Evolutionary conservation across 768 basidiomycete species (phyloP).

Genomic region (Pleurotus sapidus): DNA sequence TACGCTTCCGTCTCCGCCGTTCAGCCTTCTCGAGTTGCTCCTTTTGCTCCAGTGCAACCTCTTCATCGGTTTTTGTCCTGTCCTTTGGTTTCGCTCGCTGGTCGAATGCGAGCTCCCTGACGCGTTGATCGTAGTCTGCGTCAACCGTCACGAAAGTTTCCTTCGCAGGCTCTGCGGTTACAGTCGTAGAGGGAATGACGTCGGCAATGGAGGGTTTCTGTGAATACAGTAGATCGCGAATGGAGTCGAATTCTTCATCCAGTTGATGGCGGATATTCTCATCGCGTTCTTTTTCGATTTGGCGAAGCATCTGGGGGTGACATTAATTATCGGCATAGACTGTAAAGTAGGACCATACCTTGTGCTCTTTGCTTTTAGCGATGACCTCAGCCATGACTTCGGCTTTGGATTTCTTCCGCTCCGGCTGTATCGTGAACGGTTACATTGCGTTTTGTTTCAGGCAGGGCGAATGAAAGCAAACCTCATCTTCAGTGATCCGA

Average conservation of each 20-base stretch:
- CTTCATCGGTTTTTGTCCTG: constrained; percentile 95
- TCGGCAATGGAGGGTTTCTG: constrained; percentile 45
- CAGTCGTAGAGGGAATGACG: constrained; percentile 28
- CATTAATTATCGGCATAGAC: background rate
- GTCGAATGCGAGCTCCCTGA: constrained; percentile 91
- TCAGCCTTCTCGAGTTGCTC: constrained; percentile 87
- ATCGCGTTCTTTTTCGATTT: constrained; percentile 83
- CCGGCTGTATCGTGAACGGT: constrained; percentile 44
- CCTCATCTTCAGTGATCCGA: constrained; percentile 42
- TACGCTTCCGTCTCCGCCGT: constrained; percentile 68
- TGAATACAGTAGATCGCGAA: constrained; percentile 72
- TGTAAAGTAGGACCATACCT: constrained; percentile 45
- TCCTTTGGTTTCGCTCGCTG: constrained; percentile 92
- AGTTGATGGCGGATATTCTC: constrained; percentile 85
- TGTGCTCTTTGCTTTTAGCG: constrained; percentile 94
- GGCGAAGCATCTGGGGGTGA: constrained; percentile 68
- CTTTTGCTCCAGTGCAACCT: constrained; percentile 85
- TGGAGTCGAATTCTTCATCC: constrained; percentile 81
- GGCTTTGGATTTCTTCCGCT: constrained; percentile 85
- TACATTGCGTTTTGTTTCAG: no score
- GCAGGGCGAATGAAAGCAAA: background rate
- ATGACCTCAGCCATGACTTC: constrained; percentile 99
- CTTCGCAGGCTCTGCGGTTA: constrained; percentile 12
- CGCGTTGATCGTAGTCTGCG: constrained; percentile 87
- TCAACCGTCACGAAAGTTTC: constrained; percentile 24